Conservation (phyloP, 331 rosid genomes). For the Quercus lobata region DNA sequence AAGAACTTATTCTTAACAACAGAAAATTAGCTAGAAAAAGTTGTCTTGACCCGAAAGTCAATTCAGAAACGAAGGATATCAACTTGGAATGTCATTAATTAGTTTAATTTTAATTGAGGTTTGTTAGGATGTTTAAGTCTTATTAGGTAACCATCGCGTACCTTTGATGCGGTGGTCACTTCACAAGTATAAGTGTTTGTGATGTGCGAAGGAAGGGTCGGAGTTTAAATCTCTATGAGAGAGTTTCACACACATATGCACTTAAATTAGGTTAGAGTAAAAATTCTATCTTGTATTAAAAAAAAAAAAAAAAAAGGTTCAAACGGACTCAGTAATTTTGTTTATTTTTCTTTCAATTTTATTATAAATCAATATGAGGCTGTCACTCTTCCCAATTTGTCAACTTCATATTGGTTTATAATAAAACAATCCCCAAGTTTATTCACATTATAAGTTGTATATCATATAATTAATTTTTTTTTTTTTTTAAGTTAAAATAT, state of each 20-base stretch:
- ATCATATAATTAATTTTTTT: background rate
- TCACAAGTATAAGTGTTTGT: too few species aligned
- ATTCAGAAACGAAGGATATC: slow-evolving; percentile 14
- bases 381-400: slow-evolving; percentile 16
- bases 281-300: too few species aligned
- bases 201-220: fast-evolving
- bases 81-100: background rate
- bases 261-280: too few species aligned
- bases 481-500: too few species aligned
- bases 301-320: background rate
- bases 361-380: background rate
- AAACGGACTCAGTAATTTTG: background rate
- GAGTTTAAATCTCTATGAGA: too few species aligned
- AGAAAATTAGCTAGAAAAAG: background rate
- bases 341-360: background rate
- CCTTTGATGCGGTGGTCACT: too few species aligned
- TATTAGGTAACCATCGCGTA: background rate
- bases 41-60: slow-evolving; percentile 15
- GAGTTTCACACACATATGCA: too few species aligned
- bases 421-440: background rate
- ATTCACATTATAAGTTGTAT: background rate
- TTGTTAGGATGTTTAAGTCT: slow-evolving; percentile 16
- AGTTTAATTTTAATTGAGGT: slow-evolving; percentile 4
- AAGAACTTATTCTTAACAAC: background rate
- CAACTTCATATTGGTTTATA: slow-evolving; percentile 7